A percentile compares a stretch with the other conserved stretches of the same genome.
Conservation (phyloP, 768 basidiomycete species). For the Hirschioporus abietinus region DNA sequence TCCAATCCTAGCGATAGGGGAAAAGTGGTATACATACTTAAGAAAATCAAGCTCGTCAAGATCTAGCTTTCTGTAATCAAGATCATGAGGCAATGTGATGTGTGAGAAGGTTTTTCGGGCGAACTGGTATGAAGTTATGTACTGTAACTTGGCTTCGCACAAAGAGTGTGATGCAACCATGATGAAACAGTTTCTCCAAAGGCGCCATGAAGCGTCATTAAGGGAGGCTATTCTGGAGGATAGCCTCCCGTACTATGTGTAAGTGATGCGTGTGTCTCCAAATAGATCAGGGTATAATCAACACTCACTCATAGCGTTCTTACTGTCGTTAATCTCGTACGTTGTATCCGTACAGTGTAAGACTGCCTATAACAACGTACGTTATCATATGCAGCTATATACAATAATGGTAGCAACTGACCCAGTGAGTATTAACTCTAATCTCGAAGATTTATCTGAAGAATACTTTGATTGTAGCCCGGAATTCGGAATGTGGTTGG, state of each 20-base stretch:
- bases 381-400: conserved; percentile 27
- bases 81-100: too few species aligned
- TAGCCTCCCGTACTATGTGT: conserved; percentile 33
- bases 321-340: conserved; percentile 5
- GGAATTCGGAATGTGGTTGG: conserved; percentile 31
- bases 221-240: conserved; percentile 22
- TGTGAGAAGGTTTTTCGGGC: too few species aligned
- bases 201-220: background rate
- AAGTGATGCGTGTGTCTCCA: background rate
- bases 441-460: background rate
- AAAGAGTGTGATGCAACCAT: background rate
- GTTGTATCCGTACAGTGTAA: conserved; percentile 18
- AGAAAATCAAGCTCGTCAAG: too few species aligned
- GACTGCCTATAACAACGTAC: too few species aligned
- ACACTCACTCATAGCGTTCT: background rate
- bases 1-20: too few species aligned
- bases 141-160: background rate
- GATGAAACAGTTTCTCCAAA: background rate
- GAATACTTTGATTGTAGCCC: background rate
- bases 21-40: too few species aligned
- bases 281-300: background rate
- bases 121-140: too few species aligned
- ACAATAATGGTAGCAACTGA: conserved; percentile 33
- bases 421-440: background rate
- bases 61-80: too few species aligned